phyloP scores from a whole-genome alignment of 1,284 basidiomycete genomes.

The Violaceomyces palustris region DNA sequence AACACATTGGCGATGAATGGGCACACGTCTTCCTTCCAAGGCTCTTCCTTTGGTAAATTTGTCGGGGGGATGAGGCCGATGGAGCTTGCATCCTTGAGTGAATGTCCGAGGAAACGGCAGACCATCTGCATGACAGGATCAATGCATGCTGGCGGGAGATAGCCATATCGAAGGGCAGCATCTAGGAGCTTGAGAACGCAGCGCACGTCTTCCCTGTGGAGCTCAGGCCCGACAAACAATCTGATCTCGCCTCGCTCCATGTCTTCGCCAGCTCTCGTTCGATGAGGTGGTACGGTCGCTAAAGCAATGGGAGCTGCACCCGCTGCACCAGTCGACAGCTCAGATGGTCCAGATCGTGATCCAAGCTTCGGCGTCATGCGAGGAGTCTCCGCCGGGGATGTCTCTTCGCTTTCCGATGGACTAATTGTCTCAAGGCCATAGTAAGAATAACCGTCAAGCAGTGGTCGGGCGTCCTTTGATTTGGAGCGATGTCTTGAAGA shows the following conservation, averaged over 20 bases:
- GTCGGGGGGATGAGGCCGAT: slow-evolving; percentile 13
- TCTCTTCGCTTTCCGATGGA: slow-evolving; percentile 23
- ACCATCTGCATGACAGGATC: slow-evolving; percentile 31
- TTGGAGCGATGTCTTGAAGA: slow-evolving; percentile 16
- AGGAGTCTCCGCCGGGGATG: slow-evolving; percentile 29
- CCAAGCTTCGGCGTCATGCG: slow-evolving; percentile 16
- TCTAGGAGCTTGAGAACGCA: slow-evolving; percentile 40
- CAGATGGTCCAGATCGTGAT: not conserved
- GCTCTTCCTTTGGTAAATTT: slow-evolving; percentile 8
- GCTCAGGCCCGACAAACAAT: slow-evolving; percentile 21
- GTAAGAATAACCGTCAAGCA: slow-evolving; percentile 45
- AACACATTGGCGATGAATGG: slow-evolving; percentile 42
- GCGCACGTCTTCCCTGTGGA: slow-evolving; percentile 41
- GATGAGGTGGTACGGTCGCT: slow-evolving; percentile 30
- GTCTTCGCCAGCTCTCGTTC: too few relatives aligned
- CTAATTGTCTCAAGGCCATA: slow-evolving; percentile 44
- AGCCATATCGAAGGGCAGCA: slow-evolving; percentile 40
- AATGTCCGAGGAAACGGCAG: slow-evolving; percentile 42
- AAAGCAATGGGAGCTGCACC: slow-evolving; percentile 32
- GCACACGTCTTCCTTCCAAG: slow-evolving; percentile 24
- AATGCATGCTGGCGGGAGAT: slow-evolving; percentile 40
- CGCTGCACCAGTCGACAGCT: not conserved
- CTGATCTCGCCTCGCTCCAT: slow-evolving; percentile 6
- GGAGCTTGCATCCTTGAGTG: slow-evolving; percentile 13
- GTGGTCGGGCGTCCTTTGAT: slow-evolving; percentile 30